Base-by-base conservation (phyloP, 2,329 filamentous ascomycete species). In the Tolypocladium cylindrosporum region DNA sequence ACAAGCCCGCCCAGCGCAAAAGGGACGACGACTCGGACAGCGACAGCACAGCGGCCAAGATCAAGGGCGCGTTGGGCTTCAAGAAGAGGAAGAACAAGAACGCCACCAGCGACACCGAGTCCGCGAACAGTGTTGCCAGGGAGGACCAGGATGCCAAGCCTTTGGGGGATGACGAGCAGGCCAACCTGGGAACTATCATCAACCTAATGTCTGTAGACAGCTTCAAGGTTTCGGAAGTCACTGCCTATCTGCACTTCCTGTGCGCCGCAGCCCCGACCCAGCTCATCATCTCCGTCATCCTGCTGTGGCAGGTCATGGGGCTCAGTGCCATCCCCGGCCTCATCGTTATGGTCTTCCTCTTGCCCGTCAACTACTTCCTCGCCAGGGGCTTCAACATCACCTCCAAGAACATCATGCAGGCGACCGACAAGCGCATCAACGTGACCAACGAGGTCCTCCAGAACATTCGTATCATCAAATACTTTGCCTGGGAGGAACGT, bases 161-260 rank as follows among this genome's bases (percentile, higher is more conserved):
- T 2, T 68, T 63, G 14, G 62, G 61, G 31, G 64, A 75, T 21
- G 87, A 91, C 61, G 82, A 88, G 59, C 91, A 96, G 74, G 93
- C 91, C 43, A 97, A 94, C 61, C 81, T 95, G 55, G 94, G 95
- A 61, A 96, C 94, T n/a, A 97, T 99, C 67, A 99, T 99, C 77
- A 99, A 97, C 72, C 79, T 99, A 63, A 99, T 99, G 94, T 95
- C 94, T 13, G 95, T 99, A 45, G 95, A 99, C 77, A 97, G 93
- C 54, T 97, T 97, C 84, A 99, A 99, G 75, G 91, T 99, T 57
- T 89, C 90, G 61, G 94, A 99, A 70, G 87, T 96, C 59, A 94
- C 91, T 42, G 89, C 93, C 0, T 99, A 99, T 70, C 78, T 99
- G 39, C 94, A 99, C 73, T 99, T 96, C 73, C 78, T 99, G n/a